Conservation (phyloP, 371 early-diverging fungal species). For the Phascolomyces articulosus region DNA sequence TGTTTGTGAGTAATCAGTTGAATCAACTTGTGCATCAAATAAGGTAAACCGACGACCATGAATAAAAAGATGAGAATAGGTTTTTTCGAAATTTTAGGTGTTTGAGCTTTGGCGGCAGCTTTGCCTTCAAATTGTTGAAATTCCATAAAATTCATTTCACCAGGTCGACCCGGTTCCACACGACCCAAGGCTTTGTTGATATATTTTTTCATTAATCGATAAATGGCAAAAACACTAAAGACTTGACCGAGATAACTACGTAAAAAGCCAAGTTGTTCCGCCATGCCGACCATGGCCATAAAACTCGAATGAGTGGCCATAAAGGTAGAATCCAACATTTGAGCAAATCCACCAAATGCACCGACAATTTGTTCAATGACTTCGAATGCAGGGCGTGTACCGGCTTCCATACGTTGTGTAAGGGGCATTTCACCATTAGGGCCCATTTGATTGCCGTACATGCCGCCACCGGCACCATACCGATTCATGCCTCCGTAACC, state of each 20-base stretch:
- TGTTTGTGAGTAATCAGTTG: slow-evolving; percentile 53
- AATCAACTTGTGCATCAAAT: slow-evolving; percentile 88
- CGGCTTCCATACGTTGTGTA: slow-evolving; percentile 85
- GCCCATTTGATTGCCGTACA: slow-evolving; percentile 41
- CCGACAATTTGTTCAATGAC: slow-evolving; percentile 91
- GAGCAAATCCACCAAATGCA: slow-evolving; percentile 95
- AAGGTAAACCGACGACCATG: slow-evolving; percentile 91
- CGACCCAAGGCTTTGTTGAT: slow-evolving; percentile 16
- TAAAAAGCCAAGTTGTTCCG: slow-evolving; percentile 93
- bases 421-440: slow-evolving; percentile 64
- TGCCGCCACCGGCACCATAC: slow-evolving; percentile 32
- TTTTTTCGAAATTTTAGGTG: slow-evolving; percentile 53
- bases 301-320: slow-evolving; percentile 96
- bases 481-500: slow-evolving; percentile 27
- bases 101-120: slow-evolving; percentile 13
- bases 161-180: slow-evolving; percentile 40
- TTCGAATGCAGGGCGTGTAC: slow-evolving; percentile 90
- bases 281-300: slow-evolving; percentile 97
- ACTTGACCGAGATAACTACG: slow-evolving; percentile 84
- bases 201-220: slow-evolving; percentile 59
- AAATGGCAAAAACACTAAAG: slow-evolving; percentile 76
- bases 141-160: slow-evolving; percentile 67
- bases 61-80: slow-evolving; percentile 85
- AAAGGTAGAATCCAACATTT: slow-evolving; percentile 97
- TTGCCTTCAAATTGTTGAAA: slow-evolving; percentile 67